Evolutionary conservation across 2,329 filamentous ascomycete species (phyloP), one percentile per base, ranked within the genome.

Genomic region (Aureobasidium namibiae): DNA sequence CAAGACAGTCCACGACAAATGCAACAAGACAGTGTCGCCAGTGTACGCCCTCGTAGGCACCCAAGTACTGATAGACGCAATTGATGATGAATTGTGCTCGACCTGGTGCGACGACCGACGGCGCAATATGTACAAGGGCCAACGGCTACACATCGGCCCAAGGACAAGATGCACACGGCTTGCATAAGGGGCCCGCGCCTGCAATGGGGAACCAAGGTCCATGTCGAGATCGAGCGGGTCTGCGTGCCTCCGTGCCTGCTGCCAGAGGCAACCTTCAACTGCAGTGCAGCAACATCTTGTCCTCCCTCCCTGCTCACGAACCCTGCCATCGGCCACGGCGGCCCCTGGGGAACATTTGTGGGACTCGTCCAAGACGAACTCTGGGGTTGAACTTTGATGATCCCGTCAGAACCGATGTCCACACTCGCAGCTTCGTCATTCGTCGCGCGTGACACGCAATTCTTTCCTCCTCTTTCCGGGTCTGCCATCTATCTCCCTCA

Each of bases 121-220:
- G 48, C 33, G 34, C 33, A 52, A 39, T 38, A 52, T 29, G 44
- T 48, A 46, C 6, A 18, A 18, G 26, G 48, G 31, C 23, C 48
- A 36, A 50, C 33, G 48, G 48, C 48, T 16, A 50, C 31, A 38
- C 23, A 52, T 52, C 48, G 31, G 46, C 21, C 34, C 21, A 26
- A 23, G 18, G 13, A 9, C 18, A 39, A 18, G 4, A 36, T 49
- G 46, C 48, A 52, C 48, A 39, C 48, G 48, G 48, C 48, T 52
- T 52, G 48, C 48, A 52, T 52, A 52, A 39, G 48, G 48, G 48
- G 48, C 33, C 48, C 21, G 48, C 48, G 48, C 48, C 48, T 39
- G 48, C 33, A 52, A 52, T 39, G 34, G 33, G 34, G 24, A 26
- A 52, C 48, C 42, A 45, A 45, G 23, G 24, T 52, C 48, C 3